Percentiles rank a stretch among this genome's conserved stretches.
Conservation (phyloP, 1,284 basidiomycete species). For the Porodaedalea pini region DNA sequence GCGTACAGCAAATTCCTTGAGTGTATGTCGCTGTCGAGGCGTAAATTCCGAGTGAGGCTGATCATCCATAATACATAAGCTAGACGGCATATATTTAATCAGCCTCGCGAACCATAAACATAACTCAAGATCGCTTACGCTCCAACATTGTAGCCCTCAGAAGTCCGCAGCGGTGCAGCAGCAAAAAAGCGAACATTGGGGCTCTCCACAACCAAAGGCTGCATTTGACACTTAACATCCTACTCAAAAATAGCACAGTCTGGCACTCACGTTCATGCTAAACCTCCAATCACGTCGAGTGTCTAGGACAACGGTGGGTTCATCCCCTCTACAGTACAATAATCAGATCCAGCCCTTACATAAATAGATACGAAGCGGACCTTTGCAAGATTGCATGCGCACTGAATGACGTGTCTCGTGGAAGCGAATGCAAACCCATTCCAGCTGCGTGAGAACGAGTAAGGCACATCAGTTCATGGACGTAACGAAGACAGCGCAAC, state of each 20-base stretch:
- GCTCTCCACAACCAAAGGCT: slow-evolving; percentile 72
- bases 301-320: slow-evolving; percentile 86
- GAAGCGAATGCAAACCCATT: slow-evolving; percentile 48
- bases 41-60: slow-evolving; percentile 81
- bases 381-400: slow-evolving; percentile 81
- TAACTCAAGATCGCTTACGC: slow-evolving; percentile 41
- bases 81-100: slow-evolving; percentile 28
- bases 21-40: slow-evolving; percentile 83
- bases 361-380: slow-evolving; percentile 36
- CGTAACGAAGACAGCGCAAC: slow-evolving; percentile 13
- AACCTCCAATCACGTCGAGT: slow-evolving; percentile 86
- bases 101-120: not conserved
- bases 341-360: not conserved
- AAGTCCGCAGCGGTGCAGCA: slow-evolving; percentile 83
- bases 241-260: not conserved
- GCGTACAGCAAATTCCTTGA: slow-evolving; percentile 85
- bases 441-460: slow-evolving; percentile 46
- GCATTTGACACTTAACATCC: slow-evolving; percentile 20
- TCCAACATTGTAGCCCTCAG: slow-evolving; percentile 89
- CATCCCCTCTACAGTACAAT: slow-evolving; percentile 60
- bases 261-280: slow-evolving; percentile 57
- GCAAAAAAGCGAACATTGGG: slow-evolving; percentile 88
- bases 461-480: slow-evolving; percentile 1
- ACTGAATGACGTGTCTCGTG: slow-evolving; percentile 73
- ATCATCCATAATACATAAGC: slow-evolving; percentile 84